A percentile compares a stretch with the other conserved stretches of the same genome.
phyloP scores from a whole-genome alignment of 352 stramenopile genomes.

The Pythium rishiriense region DNA sequence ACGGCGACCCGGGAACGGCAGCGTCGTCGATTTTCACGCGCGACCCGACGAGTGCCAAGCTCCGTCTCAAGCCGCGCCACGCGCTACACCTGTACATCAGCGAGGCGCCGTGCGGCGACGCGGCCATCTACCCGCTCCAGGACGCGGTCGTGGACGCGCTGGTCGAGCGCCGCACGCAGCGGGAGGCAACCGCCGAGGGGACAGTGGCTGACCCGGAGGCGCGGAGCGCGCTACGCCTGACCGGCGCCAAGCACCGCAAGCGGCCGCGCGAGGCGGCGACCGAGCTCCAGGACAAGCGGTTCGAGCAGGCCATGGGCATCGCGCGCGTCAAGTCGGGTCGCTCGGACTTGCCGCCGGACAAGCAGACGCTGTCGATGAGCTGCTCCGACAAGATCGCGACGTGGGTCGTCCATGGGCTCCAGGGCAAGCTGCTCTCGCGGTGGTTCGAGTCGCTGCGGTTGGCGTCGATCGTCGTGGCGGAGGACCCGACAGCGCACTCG shows the following conservation, averaged over 20 bases:
- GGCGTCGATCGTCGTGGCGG: constrained; percentile 46
- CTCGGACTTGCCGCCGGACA: constrained; percentile 85
- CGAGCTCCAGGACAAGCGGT: constrained; percentile 41
- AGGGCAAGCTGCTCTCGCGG: constrained; percentile 70
- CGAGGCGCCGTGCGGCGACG: constrained; percentile 93
- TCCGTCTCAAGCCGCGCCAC: constrained; percentile 55
- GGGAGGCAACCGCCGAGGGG: constrained; percentile 1
- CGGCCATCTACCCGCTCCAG: constrained; percentile 90
- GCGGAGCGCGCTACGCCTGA: constrained; percentile 56
- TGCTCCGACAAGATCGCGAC: constrained; percentile 93
- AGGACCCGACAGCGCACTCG: constrained; percentile 42
- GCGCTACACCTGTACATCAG: constrained; percentile 91
- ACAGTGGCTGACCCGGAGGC: background rate
- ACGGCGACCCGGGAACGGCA: background rate
- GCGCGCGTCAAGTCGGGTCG: constrained; percentile 90
- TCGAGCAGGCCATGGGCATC: constrained; percentile 69
- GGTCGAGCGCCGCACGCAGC: constrained; percentile 42
- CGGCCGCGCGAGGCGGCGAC: constrained; percentile 8
- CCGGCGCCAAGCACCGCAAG: constrained; percentile 65
- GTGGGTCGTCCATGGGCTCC: constrained; percentile 83
- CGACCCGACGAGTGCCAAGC: constrained; percentile 31
- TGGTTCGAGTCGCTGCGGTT: constrained; percentile 66
- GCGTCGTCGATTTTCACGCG: constrained; percentile 55
- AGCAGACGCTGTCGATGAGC: constrained; percentile 91
- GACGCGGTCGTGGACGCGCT: constrained; percentile 68